Conservation (phyloP, 2,329 filamentous ascomycete genomes). For the Tolypocladium nubicola region DNA sequence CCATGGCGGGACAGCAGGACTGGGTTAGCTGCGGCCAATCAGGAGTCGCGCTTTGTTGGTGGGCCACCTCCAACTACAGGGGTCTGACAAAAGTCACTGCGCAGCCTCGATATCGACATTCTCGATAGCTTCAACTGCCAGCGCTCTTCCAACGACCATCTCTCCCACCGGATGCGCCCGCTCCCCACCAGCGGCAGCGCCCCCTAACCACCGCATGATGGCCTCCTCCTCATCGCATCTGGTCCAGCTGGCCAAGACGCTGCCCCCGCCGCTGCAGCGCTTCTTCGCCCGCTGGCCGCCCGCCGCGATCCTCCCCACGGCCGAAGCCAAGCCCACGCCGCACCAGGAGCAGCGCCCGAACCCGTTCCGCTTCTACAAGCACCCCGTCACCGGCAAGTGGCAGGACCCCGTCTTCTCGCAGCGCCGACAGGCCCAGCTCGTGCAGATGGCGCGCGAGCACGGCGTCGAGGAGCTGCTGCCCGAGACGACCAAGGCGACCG, state of each 20-base stretch:
- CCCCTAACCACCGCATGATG: slow-evolving; percentile 14
- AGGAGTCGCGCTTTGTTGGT: background rate
- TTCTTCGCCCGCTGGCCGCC: slow-evolving; percentile 92
- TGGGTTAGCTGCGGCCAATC: slow-evolving; percentile 1
- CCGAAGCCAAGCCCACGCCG: slow-evolving; percentile 21
- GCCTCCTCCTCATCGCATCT: slow-evolving; percentile 26
- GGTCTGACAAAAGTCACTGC: slow-evolving; percentile 1
- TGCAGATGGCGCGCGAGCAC: slow-evolving; percentile 70
- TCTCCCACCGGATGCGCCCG: slow-evolving; percentile 1
- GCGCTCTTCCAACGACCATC: background rate
- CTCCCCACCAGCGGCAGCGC: slow-evolving; percentile 8
- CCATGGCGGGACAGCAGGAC: background rate
- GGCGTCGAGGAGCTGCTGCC: slow-evolving; percentile 76
- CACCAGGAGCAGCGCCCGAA: slow-evolving; percentile 54
- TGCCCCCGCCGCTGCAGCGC: slow-evolving; percentile 67
- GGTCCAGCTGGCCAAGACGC: slow-evolving; percentile 54
- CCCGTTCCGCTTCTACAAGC: slow-evolving; percentile 73
- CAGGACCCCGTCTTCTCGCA: slow-evolving; percentile 74
- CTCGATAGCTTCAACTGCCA: background rate
- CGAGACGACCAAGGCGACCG: slow-evolving; percentile 63
- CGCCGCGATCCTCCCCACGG: slow-evolving; percentile 41
- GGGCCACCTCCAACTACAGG: background rate
- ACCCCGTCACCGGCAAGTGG: slow-evolving; percentile 72
- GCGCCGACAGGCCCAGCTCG: slow-evolving; percentile 79
- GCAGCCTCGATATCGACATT: slow-evolving; percentile 7